Base-by-base conservation (phyloP, 768 basidiomycete genomes). In the Flagelloscypha sp. region DNA sequence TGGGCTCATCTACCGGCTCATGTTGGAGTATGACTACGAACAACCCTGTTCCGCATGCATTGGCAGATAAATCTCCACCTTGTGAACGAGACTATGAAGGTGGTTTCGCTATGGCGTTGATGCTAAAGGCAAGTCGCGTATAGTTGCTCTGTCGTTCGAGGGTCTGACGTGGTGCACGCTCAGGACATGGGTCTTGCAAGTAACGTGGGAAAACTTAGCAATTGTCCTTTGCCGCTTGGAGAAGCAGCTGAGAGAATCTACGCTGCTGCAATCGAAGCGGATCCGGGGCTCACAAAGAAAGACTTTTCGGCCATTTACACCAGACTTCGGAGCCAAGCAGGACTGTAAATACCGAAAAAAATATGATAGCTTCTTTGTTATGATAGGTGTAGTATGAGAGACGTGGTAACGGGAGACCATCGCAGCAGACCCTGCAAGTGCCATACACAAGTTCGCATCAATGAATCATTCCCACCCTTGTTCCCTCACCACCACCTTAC, bases 241-340 rank as follows among this genome's bases (percentile, higher is more conserved):
- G 57, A 68, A 40, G 70, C 72, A 3, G 84, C 85, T 6, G 64
- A 73, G 46, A 53, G 58, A 2, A 52, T 92, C 18, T 93, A 93
- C 54, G 56, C 56, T 4, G 58, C 65, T 18, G 70, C 77, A 32
- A 59, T 83, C 3, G 43, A 57, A 46, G 56, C 61, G 31, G 62
- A 70, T 18, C 76, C 79, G 1, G 81, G 73, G 33, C 63, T 87
- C 15, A 74, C 66, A 1, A 65, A 52, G 32, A 80, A 77, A 48
- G 89, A 92, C 47, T 92, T 93, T 50, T 88, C 84, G 23, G 76
- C 77, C 9, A 77, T 92, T 17, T 92, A 87, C 54, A n/a, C n/a
- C n/a, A n/a, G n/a, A n/a, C n/a, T n/a, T n/a, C n/a, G n/a, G n/a
- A n/a, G n/a, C n/a, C n/a, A n/a, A n/a, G n/a, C n/a, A n/a, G n/a